Evolutionary conservation across 352 stramenopile species (phyloP), one percentile per base, ranked within the genome.

Genomic region (Phytophthora citrophthora): DNA sequence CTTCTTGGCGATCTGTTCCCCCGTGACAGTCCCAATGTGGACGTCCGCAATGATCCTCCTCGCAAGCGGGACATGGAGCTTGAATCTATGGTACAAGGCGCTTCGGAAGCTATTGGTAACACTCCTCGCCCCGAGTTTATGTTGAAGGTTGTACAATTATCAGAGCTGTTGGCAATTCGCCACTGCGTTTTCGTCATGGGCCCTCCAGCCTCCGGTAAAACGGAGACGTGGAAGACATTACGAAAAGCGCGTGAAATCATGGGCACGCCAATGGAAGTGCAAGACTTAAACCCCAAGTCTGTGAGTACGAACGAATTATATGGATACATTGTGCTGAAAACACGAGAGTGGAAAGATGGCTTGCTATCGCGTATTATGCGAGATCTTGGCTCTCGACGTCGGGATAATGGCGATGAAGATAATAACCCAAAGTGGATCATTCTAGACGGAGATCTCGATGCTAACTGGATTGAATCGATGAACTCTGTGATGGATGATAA

Each of bases 391-490:
- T 96, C 94, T 5, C 87, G 95, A 12, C 86, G 90, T 4, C 87
- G 96, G 39, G 87, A 95, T 36, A 95, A 94, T 44, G 87, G 87
- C 5, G 87, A 95, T 43, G 87, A 95, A 64, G 87, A 95, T 54
- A 91, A 90, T 57, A 97, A 98, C 20, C 92, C 93, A 12, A 99
- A 99, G 68, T 99, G 96, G 96, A 98, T 99, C 53, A 91, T 99
- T 60, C 76, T 99, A 5, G 96, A 99, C 56, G 96, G 96, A 45
- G 96, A 99, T 76, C 67, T 99, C 3, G 96, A 99, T 75, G 94
- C 96, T n/a, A 98, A 98, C 73, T 99, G 96, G 96, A 98, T 98
- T 58, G 96, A 99, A 67, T 97, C 88, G 0, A 98, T 98, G 95
- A 98, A 98, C 76, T 97, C 91, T 3, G 93, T 99, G 46, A 98